A percentile compares a stretch with the other conserved stretches of the same genome.
phyloP scores from a whole-genome alignment of 805 yeast genomes.

The Starmerella bombi region DNA sequence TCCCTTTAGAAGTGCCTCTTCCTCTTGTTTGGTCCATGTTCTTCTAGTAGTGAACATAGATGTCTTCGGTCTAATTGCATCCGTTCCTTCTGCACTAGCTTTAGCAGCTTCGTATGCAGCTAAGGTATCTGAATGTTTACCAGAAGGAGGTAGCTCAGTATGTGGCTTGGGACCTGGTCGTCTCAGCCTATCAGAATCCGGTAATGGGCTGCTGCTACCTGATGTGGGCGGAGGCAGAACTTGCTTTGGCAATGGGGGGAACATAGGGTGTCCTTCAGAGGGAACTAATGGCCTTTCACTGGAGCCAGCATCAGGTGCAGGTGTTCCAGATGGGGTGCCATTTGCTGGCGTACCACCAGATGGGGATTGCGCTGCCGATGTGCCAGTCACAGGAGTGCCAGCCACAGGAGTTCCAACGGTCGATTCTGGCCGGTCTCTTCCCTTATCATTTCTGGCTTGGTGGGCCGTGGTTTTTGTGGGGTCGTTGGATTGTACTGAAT shows the following conservation, averaged over 20 bases:
- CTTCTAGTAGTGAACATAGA: slow-evolving; percentile 34
- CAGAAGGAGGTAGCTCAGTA: slow-evolving; percentile 3
- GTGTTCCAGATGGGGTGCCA: not conserved
- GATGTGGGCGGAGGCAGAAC: slow-evolving; percentile 13
- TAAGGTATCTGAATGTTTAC: slow-evolving; percentile 17
- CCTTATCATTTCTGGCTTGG: too few species aligned
- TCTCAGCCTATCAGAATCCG: slow-evolving; percentile 2
- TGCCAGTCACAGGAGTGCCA: too few species aligned
- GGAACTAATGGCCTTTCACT: slow-evolving; percentile 6
- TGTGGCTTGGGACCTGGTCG: slow-evolving; percentile 10
- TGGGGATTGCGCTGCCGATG: too few species aligned
- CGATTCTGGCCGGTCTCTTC: too few species aligned
- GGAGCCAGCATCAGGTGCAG: not conserved
- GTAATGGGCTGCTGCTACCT: not conserved
- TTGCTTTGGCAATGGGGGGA: slow-evolving; percentile 19
- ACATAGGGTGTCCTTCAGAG: slow-evolving; percentile 15
- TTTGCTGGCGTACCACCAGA: too few species aligned
- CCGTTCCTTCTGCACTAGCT: slow-evolving; percentile 20
- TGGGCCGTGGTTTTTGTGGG: too few species aligned
- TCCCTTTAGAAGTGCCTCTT: slow-evolving; percentile 68
- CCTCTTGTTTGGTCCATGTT: slow-evolving; percentile 83
- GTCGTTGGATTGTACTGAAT: too few species aligned
- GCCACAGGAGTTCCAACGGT: too few species aligned
- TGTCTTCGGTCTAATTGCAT: slow-evolving; percentile 17
- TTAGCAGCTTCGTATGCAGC: slow-evolving; percentile 24